Evolutionary conservation across 192 early-diverging fungal genomes (phyloP).

Genomic region (Ramicandelaber brevisporus): DNA sequence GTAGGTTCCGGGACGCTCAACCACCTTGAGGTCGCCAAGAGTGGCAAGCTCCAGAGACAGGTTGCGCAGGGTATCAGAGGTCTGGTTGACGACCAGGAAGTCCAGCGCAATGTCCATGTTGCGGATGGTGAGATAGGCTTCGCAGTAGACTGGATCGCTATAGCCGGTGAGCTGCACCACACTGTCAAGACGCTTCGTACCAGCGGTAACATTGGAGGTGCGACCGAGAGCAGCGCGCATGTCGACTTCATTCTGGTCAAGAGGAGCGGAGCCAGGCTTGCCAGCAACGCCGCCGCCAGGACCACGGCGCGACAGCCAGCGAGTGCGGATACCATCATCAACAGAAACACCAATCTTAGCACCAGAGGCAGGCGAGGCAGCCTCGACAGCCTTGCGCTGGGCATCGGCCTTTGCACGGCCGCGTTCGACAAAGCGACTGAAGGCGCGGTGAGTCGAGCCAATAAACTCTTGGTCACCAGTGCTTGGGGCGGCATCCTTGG

Average conservation of each 20-base stretch:
- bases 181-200: constrained; percentile 78
- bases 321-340: constrained; percentile 72
- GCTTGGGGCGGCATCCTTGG: constrained; percentile 27
- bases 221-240: constrained; percentile 69
- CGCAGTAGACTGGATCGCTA: constrained; percentile 96
- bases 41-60: constrained; percentile 96
- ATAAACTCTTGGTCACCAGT: constrained; percentile 28
- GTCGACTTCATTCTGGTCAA: constrained; percentile 66
- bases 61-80: constrained; percentile 81
- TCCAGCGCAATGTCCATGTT: constrained; percentile 94
- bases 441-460: constrained; percentile 26
- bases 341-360: constrained; percentile 61
- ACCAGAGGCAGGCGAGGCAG: constrained; percentile 7
- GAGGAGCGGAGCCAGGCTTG: constrained; percentile 26
- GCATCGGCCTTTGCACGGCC: constrained; percentile 35
- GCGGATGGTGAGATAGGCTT: constrained; percentile 90
- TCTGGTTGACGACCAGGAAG: constrained; percentile 94
- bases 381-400: constrained; percentile 9
- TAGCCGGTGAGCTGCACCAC: constrained; percentile 94
- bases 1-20: constrained; percentile 74
- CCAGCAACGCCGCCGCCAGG: no score
- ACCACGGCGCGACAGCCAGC: no score
- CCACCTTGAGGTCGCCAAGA: constrained; percentile 88
- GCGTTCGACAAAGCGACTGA: constrained; percentile 17
- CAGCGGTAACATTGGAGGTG: constrained; percentile 40